Evolutionary conservation across 31 red algal genomes (phyloP).

Genomic region (Porphyra umbilicalis): DNA sequence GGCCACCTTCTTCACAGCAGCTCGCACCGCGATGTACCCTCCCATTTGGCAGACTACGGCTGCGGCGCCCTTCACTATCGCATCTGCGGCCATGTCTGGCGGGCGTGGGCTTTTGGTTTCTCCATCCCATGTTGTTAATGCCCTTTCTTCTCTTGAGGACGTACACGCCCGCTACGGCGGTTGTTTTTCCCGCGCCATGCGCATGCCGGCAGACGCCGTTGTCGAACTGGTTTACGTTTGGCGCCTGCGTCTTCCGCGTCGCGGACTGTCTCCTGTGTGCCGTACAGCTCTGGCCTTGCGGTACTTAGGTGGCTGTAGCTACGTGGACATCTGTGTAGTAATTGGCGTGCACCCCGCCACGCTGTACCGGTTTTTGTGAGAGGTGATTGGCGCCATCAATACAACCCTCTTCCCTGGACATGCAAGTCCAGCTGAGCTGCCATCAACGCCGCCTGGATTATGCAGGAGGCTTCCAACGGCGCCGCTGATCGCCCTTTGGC

Average conservation of each 20-base stretch:
- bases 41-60: background rate
- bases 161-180: background rate
- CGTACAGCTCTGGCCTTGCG: background rate
- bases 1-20: too few species aligned
- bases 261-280: background rate
- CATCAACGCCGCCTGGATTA: too few species aligned
- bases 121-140: background rate
- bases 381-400: too few species aligned
- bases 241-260: background rate
- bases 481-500: too few species aligned
- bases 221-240: background rate
- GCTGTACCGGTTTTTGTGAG: too few species aligned
- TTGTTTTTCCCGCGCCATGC: background rate
- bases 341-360: too few species aligned
- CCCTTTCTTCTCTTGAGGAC: background rate
- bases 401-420: too few species aligned
- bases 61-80: background rate
- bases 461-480: too few species aligned
- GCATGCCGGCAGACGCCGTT: background rate
- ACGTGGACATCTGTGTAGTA: too few species aligned
- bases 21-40: background rate
- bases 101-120: background rate
- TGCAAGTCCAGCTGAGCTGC: too few species aligned
- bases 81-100: background rate
- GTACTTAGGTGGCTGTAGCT: background rate